Evolutionary conservation across 495 filamentous ascomycete genomes (phyloP), one percentile per base, ranked within the genome.

Genomic region (Talaromyces stipitatus): DNA sequence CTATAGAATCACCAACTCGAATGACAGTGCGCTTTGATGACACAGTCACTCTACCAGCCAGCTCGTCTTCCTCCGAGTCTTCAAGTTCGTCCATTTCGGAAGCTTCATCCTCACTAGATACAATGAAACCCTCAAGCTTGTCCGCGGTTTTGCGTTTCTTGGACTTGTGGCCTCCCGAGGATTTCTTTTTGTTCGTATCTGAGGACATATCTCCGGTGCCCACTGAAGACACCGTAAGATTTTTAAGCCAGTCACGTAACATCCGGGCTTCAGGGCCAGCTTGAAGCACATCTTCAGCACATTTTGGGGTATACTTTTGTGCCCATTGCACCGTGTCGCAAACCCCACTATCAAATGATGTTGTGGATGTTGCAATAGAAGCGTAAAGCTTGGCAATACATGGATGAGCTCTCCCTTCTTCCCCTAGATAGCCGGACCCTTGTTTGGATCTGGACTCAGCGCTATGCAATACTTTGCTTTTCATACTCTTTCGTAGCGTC

Each of bases 231-330:
- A 97, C 85, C 43, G 81, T 87, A 14, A 95, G 76, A 36, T 75
- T 80, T 30, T 78, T 78, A n/a, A 99, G 75, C 95, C 95, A 99
- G 51, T 96, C 85, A 47, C 83, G 82, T 28, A 99, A 68, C 27
- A 95, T 72, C 6, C 76, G 67, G 4, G 81, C 82, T 66, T 97
- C 90, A 9, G 71, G 80, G 0, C 89, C 88, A 18, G 74, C 64
- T 64, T 96, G 92, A 22, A 99, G 79, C 1, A 96, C 87, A 57
- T 92, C 82, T 5, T 73, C 74, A 1, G 90, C 84, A 23, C 66
- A 73, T 27, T 64, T 72, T 0, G 95, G 95, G 1, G 90, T 83
- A 74, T 97, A 96, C 61, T 99, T 99, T 27, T 91, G 85, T 2
- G 73, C 62, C 95, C 95, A 99, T 38, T 83, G 70, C 24, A 77